Conservation (phyloP, 1,139 yeast genomes). For the Torulaspora globosa region DNA sequence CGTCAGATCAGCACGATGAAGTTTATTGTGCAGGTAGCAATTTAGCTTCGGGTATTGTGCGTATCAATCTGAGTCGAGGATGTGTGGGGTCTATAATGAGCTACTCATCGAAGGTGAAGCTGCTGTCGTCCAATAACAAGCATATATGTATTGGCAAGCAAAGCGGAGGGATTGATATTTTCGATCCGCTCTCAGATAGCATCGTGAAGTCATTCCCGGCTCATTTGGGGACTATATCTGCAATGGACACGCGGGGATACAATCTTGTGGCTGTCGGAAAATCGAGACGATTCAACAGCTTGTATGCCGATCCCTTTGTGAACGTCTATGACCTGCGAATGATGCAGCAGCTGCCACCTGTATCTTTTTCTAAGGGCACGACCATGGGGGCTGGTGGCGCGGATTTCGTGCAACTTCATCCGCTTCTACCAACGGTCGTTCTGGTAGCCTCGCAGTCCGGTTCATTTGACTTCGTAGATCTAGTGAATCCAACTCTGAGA, state of each 20-base stretch:
- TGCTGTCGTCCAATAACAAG: constrained; percentile 43
- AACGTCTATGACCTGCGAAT: constrained; percentile 76
- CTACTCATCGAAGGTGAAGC: constrained; percentile 41
- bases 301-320: constrained; percentile 73
- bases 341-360: constrained; percentile 70
- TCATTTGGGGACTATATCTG: constrained; percentile 72
- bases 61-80: constrained; percentile 56
- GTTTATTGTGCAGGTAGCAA: constrained; percentile 48
- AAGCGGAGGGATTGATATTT: constrained; percentile 69
- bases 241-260: constrained; percentile 72
- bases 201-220: constrained; percentile 61
- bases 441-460: constrained; percentile 73
- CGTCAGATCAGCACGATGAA: constrained; percentile 31
- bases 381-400: constrained; percentile 70
- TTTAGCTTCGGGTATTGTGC: constrained; percentile 43
- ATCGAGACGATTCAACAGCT: constrained; percentile 53
- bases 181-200: constrained; percentile 60
- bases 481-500: constrained; percentile 65
- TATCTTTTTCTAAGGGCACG: constrained; percentile 53
- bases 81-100: constrained; percentile 38
- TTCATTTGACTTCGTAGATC: constrained; percentile 79
- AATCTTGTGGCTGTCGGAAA: constrained; percentile 80
- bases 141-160: constrained; percentile 60
- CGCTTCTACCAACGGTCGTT: constrained; percentile 76
- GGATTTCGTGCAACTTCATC: constrained; percentile 76